Percentiles rank a stretch among this genome's conserved stretches.
Evolutionary conservation across 164 flowering plant species (phyloP).

Genomic region (Brasenia schreberi): DNA sequence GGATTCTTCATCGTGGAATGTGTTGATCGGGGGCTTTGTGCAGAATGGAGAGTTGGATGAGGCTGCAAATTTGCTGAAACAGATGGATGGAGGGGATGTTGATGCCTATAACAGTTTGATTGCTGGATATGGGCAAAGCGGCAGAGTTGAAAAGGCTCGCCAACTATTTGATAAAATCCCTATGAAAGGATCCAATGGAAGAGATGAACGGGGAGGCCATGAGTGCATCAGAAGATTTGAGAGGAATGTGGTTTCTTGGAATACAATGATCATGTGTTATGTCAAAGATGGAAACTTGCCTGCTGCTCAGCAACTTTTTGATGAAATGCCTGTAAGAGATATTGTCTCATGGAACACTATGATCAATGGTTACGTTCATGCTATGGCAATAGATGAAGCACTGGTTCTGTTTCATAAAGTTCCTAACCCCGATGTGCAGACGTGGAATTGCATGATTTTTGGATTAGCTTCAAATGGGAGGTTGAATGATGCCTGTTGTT

Average conservation of each 20-base stretch:
- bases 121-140: slow-evolving; percentile 11
- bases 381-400: slow-evolving; percentile 4
- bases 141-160: slow-evolving; percentile 9
- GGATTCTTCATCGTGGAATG: slow-evolving; percentile 7
- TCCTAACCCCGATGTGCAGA: slow-evolving; percentile 7
- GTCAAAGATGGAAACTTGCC: slow-evolving; percentile 7
- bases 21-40: slow-evolving; percentile 8
- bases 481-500: slow-evolving; percentile 6
- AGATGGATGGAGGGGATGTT: neutral
- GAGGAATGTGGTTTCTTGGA: slow-evolving; percentile 10
- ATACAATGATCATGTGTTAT: slow-evolving; percentile 13
- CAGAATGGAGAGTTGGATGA: slow-evolving; percentile 9
- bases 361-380: slow-evolving; percentile 10
- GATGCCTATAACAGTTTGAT: slow-evolving; percentile 12
- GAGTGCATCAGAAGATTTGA: neutral
- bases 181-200: neutral
- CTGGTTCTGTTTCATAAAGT: slow-evolving; percentile 6
- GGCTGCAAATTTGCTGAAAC: slow-evolving; percentile 5
- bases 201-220: neutral
- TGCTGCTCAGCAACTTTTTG: slow-evolving; percentile 6
- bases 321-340: slow-evolving; percentile 13
- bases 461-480: slow-evolving; percentile 9
- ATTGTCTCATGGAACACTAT: slow-evolving; percentile 12
- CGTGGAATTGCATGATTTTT: slow-evolving; percentile 12
- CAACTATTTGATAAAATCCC: slow-evolving; percentile 5